A percentile compares a stretch with the other conserved stretches of the same genome.
Evolutionary conservation across 2,329 filamentous ascomycete genomes (phyloP).

Genomic region (Exophiala aquamarina): DNA sequence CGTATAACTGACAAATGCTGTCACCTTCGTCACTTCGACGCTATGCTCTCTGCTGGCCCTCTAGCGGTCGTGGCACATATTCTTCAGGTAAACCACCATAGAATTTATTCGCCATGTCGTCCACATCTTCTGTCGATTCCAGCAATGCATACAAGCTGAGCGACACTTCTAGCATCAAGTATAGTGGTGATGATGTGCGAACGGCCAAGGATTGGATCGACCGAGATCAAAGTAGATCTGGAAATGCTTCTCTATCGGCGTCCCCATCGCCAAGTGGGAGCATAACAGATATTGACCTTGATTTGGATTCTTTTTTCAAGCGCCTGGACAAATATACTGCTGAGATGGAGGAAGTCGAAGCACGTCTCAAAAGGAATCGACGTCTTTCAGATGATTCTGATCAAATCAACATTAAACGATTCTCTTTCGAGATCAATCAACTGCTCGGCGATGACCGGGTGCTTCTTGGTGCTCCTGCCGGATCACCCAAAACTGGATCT

Average conservation of each 20-base stretch:
- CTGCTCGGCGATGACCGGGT: too few relatives aligned
- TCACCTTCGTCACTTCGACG: too few relatives aligned
- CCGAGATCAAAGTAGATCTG: conserved; percentile 1
- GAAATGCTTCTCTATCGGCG: not conserved
- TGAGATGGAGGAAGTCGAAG: conserved; percentile 17
- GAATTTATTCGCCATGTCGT: conserved; percentile 3
- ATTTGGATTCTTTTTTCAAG: conserved; percentile 17
- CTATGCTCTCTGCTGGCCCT: too few relatives aligned
- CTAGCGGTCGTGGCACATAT: too few relatives aligned
- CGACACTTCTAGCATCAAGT: not conserved
- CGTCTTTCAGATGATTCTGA: conserved; percentile 6
- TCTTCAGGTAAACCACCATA: too few relatives aligned
- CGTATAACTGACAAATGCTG: too few relatives aligned
- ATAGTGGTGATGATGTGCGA: not conserved
- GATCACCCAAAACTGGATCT: too few relatives aligned
- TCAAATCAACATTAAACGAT: not conserved
- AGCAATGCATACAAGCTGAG: not conserved
- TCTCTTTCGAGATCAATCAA: conserved; percentile 10
- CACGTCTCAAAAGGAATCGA: conserved; percentile 9
- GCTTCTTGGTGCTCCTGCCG: too few relatives aligned
- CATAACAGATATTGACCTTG: conserved; percentile 11
- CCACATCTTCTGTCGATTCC: conserved; percentile 4
- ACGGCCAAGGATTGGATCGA: conserved; percentile 3
- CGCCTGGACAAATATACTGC: conserved; percentile 20
- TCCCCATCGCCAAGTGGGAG: conserved; percentile 2